These are phyloP conservation scores for Kluyveromyces starmeri DNA, from an alignment of 805 yeast genomes.

Conservation along the genomic window DNA sequence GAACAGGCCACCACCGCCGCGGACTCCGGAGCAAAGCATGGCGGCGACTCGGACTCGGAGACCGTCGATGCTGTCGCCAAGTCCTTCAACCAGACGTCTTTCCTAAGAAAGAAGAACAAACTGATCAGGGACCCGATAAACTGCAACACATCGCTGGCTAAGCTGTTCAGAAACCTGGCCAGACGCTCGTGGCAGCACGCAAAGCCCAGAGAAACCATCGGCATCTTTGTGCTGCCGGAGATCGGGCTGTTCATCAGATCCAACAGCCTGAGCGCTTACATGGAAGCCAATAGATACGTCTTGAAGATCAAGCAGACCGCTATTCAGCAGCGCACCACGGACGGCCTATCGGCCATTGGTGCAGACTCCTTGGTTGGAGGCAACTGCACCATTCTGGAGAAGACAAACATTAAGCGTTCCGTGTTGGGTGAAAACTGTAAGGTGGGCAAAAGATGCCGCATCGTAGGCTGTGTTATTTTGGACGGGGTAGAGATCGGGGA, in stretches of 20 bases:
- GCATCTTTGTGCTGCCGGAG: conserved; percentile 61
- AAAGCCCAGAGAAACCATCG: conserved; percentile 46
- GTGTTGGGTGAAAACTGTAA: conserved; percentile 66
- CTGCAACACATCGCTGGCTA: conserved; percentile 44
- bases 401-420: conserved; percentile 77
- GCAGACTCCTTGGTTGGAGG: conserved; percentile 76
- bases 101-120: conserved; percentile 24
- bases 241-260: conserved; percentile 65
- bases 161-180: conserved; percentile 76
- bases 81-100: conserved; percentile 20
- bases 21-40: conserved; percentile 10
- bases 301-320: conserved; percentile 44
- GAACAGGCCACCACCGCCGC: conserved; percentile 10
- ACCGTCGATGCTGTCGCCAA: conserved; percentile 9
- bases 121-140: conserved; percentile 22
- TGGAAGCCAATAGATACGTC: conserved; percentile 81
- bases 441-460: conserved; percentile 79
- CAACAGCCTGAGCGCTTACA: conserved; percentile 68
- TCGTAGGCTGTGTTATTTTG: conserved; percentile 76
- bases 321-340: conserved; percentile 12
- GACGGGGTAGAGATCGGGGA: conserved; percentile 69
- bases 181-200: conserved; percentile 89
- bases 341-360: conserved; percentile 60
- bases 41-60: conserved; percentile 14
- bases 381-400: conserved; percentile 62